Conservation (phyloP, 345 rosid species). For the Brassica napus region DNA sequence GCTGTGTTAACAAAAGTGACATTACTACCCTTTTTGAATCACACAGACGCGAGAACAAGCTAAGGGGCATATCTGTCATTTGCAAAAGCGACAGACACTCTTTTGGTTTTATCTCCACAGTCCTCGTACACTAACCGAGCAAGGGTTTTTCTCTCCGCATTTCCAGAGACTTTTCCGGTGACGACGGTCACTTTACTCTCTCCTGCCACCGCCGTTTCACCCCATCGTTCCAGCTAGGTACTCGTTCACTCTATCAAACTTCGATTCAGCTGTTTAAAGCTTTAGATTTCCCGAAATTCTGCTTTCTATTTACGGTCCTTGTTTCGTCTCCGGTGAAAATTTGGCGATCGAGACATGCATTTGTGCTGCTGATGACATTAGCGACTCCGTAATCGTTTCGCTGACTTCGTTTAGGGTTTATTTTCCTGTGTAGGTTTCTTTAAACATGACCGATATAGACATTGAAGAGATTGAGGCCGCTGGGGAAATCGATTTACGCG, state of each 20-base stretch:
- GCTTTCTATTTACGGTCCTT: no score
- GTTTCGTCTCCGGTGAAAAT: no score
- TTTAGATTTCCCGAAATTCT: conserved; percentile 6
- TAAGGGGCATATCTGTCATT: not conserved
- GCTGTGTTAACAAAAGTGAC: no score
- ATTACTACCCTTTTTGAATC: not conserved
- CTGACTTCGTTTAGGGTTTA: no score
- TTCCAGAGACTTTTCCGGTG: conserved; percentile 11
- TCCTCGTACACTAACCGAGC: conserved; percentile 3
- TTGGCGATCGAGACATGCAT: not conserved
- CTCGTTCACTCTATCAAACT: not conserved
- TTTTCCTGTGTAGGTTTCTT: not conserved
- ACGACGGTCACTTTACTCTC: not conserved
- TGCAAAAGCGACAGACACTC: not conserved
- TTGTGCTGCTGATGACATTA: not conserved
- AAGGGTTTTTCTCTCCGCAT: not conserved
- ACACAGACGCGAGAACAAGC: not conserved
- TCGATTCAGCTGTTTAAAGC: no score
- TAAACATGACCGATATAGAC: not conserved
- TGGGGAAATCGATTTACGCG: conserved; percentile 32
- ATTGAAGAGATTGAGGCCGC: conserved; percentile 38
- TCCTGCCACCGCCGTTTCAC: not conserved
- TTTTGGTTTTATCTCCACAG: not conserved
- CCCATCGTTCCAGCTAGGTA: no score
- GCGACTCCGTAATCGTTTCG: no score